These are phyloP conservation scores for Karstenula rhodostoma DNA, from an alignment of 2,329 filamentous ascomycete genomes.

Conservation along the genomic window DNA sequence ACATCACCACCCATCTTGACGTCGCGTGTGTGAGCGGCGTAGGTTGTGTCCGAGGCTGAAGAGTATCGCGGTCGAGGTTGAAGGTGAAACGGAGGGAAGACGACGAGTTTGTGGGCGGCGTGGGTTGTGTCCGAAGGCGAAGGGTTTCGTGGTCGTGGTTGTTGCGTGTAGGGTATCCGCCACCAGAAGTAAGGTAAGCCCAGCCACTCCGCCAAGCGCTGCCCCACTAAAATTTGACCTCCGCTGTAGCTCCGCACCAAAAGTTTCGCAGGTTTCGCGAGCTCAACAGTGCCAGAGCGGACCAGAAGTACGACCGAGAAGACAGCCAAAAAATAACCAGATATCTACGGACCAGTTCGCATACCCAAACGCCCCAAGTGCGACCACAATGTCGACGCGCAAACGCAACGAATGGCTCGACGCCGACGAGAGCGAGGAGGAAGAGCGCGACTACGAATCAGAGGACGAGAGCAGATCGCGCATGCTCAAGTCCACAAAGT, in stretches of 20 bases:
- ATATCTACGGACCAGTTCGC: not conserved
- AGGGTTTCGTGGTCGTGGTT: not conserved
- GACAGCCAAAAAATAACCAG: not conserved
- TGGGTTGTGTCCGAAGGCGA: too few relatives aligned
- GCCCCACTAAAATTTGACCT: conserved; percentile 27
- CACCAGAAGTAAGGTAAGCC: conserved; percentile 14
- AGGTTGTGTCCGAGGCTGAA: too few relatives aligned
- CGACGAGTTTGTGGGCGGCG: too few relatives aligned
- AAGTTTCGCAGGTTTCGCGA: conserved; percentile 7
- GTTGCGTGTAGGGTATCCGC: not conserved
- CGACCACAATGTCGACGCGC: conserved; percentile 66
- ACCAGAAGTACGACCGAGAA: not conserved
- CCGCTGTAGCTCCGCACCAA: conserved; percentile 6
- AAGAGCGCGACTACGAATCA: conserved; percentile 68
- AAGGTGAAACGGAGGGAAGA: too few relatives aligned
- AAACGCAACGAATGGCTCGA: conserved; percentile 77
- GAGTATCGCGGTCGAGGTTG: not conserved
- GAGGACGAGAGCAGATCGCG: conserved; percentile 73
- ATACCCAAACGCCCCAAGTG: not conserved
- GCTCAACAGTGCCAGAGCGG: not conserved
- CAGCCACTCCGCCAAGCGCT: conserved; percentile 18
- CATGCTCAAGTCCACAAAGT: conserved; percentile 64
- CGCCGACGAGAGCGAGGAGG: conserved; percentile 55
- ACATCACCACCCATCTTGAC: not conserved
- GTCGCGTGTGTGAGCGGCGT: not conserved